Evolutionary conservation across 2,329 filamentous ascomycete species (phyloP), one percentile per base, ranked within the genome.

Genomic region (Pyrenophora seminiperda): DNA sequence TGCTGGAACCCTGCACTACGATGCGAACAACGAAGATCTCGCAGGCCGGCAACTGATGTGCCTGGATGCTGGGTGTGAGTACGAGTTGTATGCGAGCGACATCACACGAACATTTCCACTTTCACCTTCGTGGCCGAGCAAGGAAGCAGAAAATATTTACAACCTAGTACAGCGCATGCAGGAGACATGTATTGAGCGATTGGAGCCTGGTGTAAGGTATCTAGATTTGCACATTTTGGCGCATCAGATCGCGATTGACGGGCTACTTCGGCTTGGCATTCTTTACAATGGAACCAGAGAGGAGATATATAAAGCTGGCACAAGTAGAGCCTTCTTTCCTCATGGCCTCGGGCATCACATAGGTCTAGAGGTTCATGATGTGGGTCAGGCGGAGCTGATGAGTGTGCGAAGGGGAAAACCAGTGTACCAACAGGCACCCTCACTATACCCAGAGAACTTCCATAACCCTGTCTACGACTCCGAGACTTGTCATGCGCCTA

Each of bases 261-360:
- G 89, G 1, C 75, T 97, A 27, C 74, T 91, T 39, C 75, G 79
- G 37, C 76, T 96, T 4, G 90, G 90, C 3, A 83, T 97, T 33
- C 73, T 96, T 6, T 79, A 80, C 36, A 86, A 87, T 47, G 86
- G 83, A 6, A 77, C 77, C 0, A 78, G 74, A 29, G 82, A 87
- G 14, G 91, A 91, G 61, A 89, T 97, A 18, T 83, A 95, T 53
- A 81, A 85, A 59, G 84, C 83, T 34, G 82, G 91, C 47, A 90
- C 91, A n/a, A 93, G 89, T 65, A 85, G 88, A 18, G 92, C 91
- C 1, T 97, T 97, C 77, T 90, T 96, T 67, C 92, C 92, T 1
- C 92, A 97, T 70, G 92, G 92, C 0, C 77, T 97, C 1, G 92
- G 92, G 0, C 92, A 97, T 73, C 93, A 96, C 70, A 78, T 97